Evolutionary conservation across 257 asterid species (phyloP), one percentile per base, ranked within the genome.

Genomic region (Oldenlandia corymbosa): DNA sequence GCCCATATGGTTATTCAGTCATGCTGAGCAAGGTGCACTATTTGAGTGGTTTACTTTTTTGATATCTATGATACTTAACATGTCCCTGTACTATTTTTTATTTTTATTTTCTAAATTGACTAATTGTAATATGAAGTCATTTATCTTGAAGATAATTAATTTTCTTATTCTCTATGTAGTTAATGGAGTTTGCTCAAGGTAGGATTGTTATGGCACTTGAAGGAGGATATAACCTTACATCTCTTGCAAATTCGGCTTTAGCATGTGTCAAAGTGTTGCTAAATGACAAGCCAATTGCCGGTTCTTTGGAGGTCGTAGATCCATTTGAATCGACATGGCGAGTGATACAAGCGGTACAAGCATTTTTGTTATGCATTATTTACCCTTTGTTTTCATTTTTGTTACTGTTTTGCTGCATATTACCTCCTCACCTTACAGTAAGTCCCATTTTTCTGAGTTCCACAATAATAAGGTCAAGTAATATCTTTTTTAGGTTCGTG

Each of bases 181-280:
- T 93, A 85, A 72, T 80, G 86, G 83, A 84, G 81, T 87, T 87
- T 79, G 96, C 96, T 20, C 75, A 77, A 37, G 97, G 99, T 54
- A 93, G 85, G 81, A 84, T 93, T 74, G 90, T 93, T 58, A 78
- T 93, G 99, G 97, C 90, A 66, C 97, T 93, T 48, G 97, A 93
- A 84, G 99, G 99, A 60, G 96, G 99, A 68, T 93, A 93, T 75
- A 75, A 87, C 75, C 96, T 85, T 76, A 80, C 73, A 13, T 90
- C 99, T 17, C 61, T 87, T 51, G 86, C 96, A 68, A 84, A 80
- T 70, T 92, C 99, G 34, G 87, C 81, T 34, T 73, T 75, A 54
- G 95, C 97, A 51, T 92, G 99, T 73, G 78, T 89, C 58, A 78
- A 89, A 71, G 94, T 84, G 18, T 78, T 92, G 83, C 78, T 87